Evolutionary conservation across 176 grass and related monocot species (phyloP).

Genomic region (Oryza meyeriana): DNA sequence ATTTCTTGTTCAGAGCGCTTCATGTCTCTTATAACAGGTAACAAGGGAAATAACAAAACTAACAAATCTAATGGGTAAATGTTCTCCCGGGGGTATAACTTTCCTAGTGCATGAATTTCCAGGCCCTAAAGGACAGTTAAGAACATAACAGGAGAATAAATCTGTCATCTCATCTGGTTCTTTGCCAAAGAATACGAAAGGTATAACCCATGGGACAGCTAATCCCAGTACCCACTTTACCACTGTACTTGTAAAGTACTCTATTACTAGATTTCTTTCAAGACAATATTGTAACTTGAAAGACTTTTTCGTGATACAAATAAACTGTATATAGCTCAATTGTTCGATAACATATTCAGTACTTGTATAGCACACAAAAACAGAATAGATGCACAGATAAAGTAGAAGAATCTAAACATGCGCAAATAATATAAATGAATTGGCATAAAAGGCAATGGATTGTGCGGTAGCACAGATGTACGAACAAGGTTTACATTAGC

Average conservation of each 20-base stretch:
- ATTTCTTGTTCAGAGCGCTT: conserved; percentile 44
- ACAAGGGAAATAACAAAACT: conserved; percentile 27
- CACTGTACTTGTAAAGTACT: conserved; percentile 4
- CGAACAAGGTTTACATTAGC: neutral
- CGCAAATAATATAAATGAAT: neutral
- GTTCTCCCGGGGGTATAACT: conserved; percentile 4
- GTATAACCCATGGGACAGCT: conserved; percentile 14
- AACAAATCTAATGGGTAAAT: conserved; percentile 14
- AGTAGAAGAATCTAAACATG: conserved; percentile 8
- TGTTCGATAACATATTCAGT: neutral
- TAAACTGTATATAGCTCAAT: conserved; percentile 3
- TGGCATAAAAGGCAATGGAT: conserved; percentile 6
- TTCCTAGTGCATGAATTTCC: conserved; percentile 10
- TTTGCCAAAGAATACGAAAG: conserved; percentile 21
- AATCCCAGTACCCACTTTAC: neutral
- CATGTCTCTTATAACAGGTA: conserved; percentile 15
- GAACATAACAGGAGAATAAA: conserved; percentile 20
- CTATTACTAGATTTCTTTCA: neutral
- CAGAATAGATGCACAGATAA: conserved; percentile 13
- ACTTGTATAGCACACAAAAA: neutral
- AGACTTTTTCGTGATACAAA: neutral
- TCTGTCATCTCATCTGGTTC: conserved; percentile 4
- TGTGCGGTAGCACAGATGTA: conserved; percentile 3
- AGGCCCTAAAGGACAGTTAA: conserved; percentile 6
- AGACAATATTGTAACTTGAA: conserved; percentile 8